These are phyloP conservation scores for Ganoderma lucidum DNA, from an alignment of 1,284 basidiomycete species.

Conservation along the genomic window DNA sequence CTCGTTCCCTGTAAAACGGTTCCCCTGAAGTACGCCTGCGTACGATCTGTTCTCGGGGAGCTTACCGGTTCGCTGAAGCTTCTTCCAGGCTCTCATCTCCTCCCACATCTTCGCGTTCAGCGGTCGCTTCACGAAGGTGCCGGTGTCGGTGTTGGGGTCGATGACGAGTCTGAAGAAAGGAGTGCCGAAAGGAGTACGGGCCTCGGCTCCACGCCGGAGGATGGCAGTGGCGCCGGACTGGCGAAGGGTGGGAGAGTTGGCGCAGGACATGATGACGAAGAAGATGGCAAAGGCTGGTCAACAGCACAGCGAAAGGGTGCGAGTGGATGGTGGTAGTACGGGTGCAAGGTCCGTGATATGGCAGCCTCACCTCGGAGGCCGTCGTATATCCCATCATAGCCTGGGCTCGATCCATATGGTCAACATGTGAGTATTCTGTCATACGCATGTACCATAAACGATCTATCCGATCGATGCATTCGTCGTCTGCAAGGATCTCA, in stretches of 20 bases:
- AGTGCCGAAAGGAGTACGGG: background rate
- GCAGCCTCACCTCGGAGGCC: background rate
- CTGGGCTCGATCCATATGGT: background rate
- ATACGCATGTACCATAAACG: no score
- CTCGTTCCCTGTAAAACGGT: constrained; percentile 17
- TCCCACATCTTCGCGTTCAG: background rate
- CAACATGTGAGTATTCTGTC: background rate
- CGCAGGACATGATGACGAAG: background rate
- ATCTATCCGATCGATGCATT: no score
- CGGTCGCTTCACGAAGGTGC: constrained; percentile 1
- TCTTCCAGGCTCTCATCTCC: constrained; percentile 2
- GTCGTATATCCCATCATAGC: background rate
- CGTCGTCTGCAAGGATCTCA: no score
- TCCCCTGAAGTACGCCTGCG: constrained; percentile 12
- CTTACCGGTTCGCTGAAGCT: constrained; percentile 7
- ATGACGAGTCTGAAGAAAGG: background rate
- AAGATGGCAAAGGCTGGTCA: background rate
- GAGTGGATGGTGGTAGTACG: background rate
- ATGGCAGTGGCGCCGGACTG: background rate
- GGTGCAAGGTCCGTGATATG: background rate
- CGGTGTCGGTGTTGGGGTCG: background rate
- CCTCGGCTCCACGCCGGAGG: background rate
- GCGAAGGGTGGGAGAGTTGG: background rate
- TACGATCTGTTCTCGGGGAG: background rate
- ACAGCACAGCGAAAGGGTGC: background rate